Evolutionary conservation across 2,329 filamentous ascomycete genomes (phyloP).

Genomic region (Phyllosticta ampelicida): DNA sequence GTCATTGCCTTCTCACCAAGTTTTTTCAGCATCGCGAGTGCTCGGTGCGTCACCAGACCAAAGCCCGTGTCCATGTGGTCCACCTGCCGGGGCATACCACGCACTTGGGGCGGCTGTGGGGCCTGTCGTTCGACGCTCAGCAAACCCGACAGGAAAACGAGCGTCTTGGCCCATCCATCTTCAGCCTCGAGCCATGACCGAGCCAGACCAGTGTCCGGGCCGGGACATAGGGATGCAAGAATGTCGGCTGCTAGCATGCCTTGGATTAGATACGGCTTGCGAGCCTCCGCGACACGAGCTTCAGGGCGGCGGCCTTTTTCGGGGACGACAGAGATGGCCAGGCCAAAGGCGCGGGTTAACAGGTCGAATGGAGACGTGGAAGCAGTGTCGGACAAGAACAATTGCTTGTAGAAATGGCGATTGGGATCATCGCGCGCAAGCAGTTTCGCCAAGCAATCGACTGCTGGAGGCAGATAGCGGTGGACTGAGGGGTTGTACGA

Average conservation of each 20-base stretch:
- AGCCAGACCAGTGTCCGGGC: slow-evolving; percentile 61
- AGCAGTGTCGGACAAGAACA: slow-evolving; percentile 64
- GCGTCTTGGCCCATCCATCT: slow-evolving; percentile 71
- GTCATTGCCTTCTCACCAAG: slow-evolving; percentile 35
- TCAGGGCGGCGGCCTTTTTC: slow-evolving; percentile 53
- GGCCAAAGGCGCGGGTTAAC: slow-evolving; percentile 73
- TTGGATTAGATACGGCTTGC: slow-evolving; percentile 86
- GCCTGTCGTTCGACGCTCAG: slow-evolving; percentile 31
- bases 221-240: slow-evolving; percentile 61
- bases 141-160: slow-evolving; percentile 64
- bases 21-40: slow-evolving; percentile 36
- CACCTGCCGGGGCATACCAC: slow-evolving; percentile 18
- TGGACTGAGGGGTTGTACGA: slow-evolving; percentile 72
- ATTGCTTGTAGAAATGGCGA: slow-evolving; percentile 66
- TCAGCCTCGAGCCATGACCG: slow-evolving; percentile 71
- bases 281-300: slow-evolving; percentile 61
- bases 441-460: slow-evolving; percentile 85
- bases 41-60: slow-evolving; percentile 33
- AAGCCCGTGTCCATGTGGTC: slow-evolving; percentile 26
- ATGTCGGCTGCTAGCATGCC: slow-evolving; percentile 86
- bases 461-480: slow-evolving; percentile 76
- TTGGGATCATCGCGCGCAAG: slow-evolving; percentile 92
- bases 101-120: slow-evolving; percentile 13
- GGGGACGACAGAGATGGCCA: slow-evolving; percentile 77
- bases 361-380: slow-evolving; percentile 62